Percentiles rank a stretch among this genome's conserved stretches.
Evolutionary conservation across 2,329 filamentous ascomycete genomes (phyloP).

Genomic region (Penicillium rolfsii): DNA sequence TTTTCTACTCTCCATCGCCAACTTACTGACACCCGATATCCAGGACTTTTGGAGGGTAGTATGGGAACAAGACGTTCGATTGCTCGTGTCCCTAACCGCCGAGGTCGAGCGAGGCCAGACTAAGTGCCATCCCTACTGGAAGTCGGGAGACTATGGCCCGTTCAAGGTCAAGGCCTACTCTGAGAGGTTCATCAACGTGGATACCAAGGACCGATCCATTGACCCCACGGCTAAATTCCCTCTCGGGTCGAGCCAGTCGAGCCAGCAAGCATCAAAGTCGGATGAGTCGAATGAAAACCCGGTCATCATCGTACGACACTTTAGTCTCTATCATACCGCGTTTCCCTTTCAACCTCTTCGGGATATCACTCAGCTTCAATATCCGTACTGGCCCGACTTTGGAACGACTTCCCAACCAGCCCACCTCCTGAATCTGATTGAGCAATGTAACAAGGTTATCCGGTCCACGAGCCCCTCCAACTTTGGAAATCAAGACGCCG

Average conservation of each 20-base stretch:
- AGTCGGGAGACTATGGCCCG: constrained; percentile 73
- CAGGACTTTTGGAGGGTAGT: constrained; percentile 97
- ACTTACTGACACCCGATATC: constrained; percentile 4
- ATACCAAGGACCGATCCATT: constrained; percentile 55
- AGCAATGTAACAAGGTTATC: constrained; percentile 75
- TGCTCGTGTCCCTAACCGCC: constrained; percentile 95
- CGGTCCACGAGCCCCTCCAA: constrained; percentile 37
- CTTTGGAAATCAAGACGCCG: constrained; percentile 57
- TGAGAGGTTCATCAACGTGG: constrained; percentile 79
- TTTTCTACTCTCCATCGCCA: neutral
- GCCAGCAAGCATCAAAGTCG: constrained; percentile 25
- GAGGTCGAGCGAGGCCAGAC: constrained; percentile 90
- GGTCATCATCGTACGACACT: constrained; percentile 82
- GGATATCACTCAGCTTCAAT: constrained; percentile 93
- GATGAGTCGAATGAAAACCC: constrained; percentile 52
- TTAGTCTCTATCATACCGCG: constrained; percentile 74
- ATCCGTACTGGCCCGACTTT: constrained; percentile 96
- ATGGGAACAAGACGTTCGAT: constrained; percentile 94
- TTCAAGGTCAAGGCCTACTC: constrained; percentile 76
- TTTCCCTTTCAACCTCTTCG: constrained; percentile 84
- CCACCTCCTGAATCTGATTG: constrained; percentile 85
- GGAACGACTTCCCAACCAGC: constrained; percentile 86
- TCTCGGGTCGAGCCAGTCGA: constrained; percentile 4
- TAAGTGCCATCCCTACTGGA: constrained; percentile 96
- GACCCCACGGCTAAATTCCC: constrained; percentile 35